A percentile compares a stretch with the other conserved stretches of the same genome.
These are phyloP conservation scores for Aphanomyces cochlioides DNA, from an alignment of 352 stramenopile genomes.

Conservation along the genomic window DNA sequence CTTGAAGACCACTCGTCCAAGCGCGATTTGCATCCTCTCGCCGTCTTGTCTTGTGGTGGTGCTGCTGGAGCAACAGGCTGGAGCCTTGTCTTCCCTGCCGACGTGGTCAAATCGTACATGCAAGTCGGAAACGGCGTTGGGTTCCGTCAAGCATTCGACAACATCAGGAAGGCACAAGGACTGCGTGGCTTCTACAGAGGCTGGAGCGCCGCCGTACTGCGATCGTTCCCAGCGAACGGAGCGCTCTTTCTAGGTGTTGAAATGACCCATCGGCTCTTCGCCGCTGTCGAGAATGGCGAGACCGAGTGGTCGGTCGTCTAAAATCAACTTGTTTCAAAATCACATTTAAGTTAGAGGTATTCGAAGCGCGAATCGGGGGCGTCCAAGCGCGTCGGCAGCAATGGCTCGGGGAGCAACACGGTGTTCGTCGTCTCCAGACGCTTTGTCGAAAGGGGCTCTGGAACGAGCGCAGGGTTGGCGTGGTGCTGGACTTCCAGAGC, in stretches of 20 bases:
- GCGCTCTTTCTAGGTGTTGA: constrained; percentile 87
- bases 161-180: constrained; percentile 61
- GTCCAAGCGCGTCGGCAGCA: too few relatives aligned
- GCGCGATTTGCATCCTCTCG: constrained; percentile 63
- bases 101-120: constrained; percentile 83
- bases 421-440: too few relatives aligned
- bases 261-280: constrained; percentile 78
- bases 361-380: too few relatives aligned
- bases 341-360: too few relatives aligned
- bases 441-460: too few relatives aligned
- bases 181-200: constrained; percentile 76
- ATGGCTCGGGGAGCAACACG: too few relatives aligned
- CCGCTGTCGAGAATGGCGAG: neutral
- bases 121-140: constrained; percentile 41
- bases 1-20: constrained; percentile 51
- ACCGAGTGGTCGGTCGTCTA: neutral
- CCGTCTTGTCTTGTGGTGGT: constrained; percentile 70
- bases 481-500: neutral
- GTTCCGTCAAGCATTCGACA: constrained; percentile 44
- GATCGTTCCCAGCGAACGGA: constrained; percentile 82
- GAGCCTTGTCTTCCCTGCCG: constrained; percentile 80
- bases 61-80: constrained; percentile 74
- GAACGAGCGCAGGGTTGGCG: too few relatives aligned
- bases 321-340: neutral
- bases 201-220: constrained; percentile 78